These are phyloP conservation scores for Suillus sp. DNA, from an alignment of 768 basidiomycete genomes.

Conservation along the genomic window DNA sequence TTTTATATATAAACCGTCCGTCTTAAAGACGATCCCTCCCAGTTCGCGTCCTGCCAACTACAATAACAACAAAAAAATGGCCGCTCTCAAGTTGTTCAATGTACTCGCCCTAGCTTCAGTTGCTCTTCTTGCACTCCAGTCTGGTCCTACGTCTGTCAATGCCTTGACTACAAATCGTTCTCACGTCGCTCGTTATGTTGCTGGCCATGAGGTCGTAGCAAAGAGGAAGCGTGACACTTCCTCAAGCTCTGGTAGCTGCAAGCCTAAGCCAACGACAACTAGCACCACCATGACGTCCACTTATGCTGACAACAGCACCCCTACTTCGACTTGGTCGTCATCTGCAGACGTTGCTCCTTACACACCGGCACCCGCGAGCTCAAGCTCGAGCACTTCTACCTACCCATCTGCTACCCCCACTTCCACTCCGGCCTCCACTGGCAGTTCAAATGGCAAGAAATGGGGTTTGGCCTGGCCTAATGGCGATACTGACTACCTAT, in stretches of 20 bases:
- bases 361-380: conserved; percentile 21
- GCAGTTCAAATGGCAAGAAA: conserved; percentile 40
- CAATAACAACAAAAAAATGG: conserved; percentile 38
- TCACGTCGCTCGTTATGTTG: conserved; percentile 48
- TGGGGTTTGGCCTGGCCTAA: conserved; percentile 71
- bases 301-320: conserved; percentile 5
- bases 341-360: conserved; percentile 10
- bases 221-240: conserved; percentile 50
- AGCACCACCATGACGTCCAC: background rate
- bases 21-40: conserved; percentile 6
- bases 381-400: background rate
- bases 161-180: conserved; percentile 49
- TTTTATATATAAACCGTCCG: conserved; percentile 3
- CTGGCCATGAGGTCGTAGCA: conserved; percentile 42
- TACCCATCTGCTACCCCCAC: conserved; percentile 13
- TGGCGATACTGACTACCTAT: conserved; percentile 49
- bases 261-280: conserved; percentile 43
- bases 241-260: conserved; percentile 54
- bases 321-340: conserved; percentile 21
- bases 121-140: conserved; percentile 55
- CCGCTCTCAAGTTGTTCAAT: conserved; percentile 53
- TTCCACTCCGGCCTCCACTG: conserved; percentile 17
- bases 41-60: conserved; percentile 16
- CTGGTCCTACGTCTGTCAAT: conserved; percentile 46
- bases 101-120: conserved; percentile 61